Evolutionary conservation across 2,329 filamentous ascomycete genomes (phyloP).

Genomic region (Aspergillus ibericus): DNA sequence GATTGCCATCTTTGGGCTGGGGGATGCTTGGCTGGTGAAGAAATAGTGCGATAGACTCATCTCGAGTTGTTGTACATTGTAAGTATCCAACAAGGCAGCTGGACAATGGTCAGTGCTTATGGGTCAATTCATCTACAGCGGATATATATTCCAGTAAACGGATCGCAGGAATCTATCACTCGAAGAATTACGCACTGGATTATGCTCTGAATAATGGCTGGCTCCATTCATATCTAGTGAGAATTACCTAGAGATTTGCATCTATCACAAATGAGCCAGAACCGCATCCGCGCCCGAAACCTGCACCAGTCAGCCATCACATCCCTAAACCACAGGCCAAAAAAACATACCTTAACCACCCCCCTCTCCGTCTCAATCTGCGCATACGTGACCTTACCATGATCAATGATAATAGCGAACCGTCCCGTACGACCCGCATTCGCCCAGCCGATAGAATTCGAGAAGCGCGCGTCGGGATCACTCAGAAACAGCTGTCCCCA

Average conservation of each 20-base stretch:
- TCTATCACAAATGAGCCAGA: slow-evolving; percentile 31
- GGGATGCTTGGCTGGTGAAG: too few relatives aligned
- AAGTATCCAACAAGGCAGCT: too few relatives aligned
- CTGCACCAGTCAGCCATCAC: slow-evolving; percentile 16
- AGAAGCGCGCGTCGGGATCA: slow-evolving; percentile 70
- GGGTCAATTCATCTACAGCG: too few relatives aligned
- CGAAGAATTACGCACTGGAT: too few relatives aligned
- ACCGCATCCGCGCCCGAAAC: slow-evolving; percentile 35
- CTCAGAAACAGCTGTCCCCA: slow-evolving; percentile 66
- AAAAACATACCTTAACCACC: slow-evolving; percentile 30
- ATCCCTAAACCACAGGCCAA: not conserved
- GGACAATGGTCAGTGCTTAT: too few relatives aligned
- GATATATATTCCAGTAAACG: too few relatives aligned
- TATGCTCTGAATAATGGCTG: not conserved
- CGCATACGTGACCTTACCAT: slow-evolving; percentile 78
- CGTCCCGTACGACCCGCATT: slow-evolving; percentile 66
- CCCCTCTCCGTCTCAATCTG: slow-evolving; percentile 62
- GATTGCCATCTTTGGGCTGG: too few relatives aligned
- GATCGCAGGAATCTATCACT: too few relatives aligned
- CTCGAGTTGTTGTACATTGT: too few relatives aligned
- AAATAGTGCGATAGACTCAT: too few relatives aligned
- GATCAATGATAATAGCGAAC: slow-evolving; percentile 76
- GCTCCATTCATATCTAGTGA: not conserved
- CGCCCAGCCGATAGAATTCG: slow-evolving; percentile 72
- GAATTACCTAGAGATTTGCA: not conserved